phyloP scores from a whole-genome alignment of 768 basidiomycete genomes.

The Pleurotus tuoliensis region DNA sequence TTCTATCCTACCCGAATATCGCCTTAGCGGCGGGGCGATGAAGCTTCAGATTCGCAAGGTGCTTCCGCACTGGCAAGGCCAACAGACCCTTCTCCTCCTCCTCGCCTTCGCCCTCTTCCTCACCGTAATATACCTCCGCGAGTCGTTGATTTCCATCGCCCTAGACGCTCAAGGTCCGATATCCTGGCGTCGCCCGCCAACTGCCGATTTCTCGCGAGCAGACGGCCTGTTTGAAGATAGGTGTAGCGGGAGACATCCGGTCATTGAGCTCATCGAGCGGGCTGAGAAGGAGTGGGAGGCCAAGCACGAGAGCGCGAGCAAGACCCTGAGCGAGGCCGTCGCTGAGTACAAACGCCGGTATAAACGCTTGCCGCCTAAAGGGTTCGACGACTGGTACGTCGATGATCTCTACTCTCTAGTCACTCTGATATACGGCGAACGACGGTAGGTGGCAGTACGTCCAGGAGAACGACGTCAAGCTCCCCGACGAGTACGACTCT shows the following conservation, averaged over 20 bases:
- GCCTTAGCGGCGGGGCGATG: too few species aligned
- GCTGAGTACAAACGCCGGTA: conserved; percentile 76
- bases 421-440: not conserved
- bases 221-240: conserved; percentile 41
- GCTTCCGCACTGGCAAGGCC: not conserved
- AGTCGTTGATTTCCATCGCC: not conserved
- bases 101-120: not conserved
- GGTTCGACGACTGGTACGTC: conserved; percentile 81
- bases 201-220: conserved; percentile 28
- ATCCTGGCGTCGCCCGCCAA: conserved; percentile 10
- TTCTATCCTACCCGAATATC: too few species aligned
- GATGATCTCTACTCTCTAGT: conserved; percentile 20
- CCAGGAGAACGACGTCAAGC: conserved; percentile 58
- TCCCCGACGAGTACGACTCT: conserved; percentile 83
- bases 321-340: conserved; percentile 71
- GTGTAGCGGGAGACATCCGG: conserved; percentile 58
- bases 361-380: conserved; percentile 68
- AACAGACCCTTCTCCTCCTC: not conserved
- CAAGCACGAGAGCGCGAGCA: conserved; percentile 64
- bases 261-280: conserved; percentile 67
- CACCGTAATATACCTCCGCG: not conserved
- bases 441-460: conserved; percentile 43
- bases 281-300: conserved; percentile 65
- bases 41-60: too few species aligned
- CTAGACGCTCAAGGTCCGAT: not conserved